A percentile compares a stretch with the other conserved stretches of the same genome.
Evolutionary conservation across 768 basidiomycete genomes (phyloP).

Genomic region (Lentinus brumalis): DNA sequence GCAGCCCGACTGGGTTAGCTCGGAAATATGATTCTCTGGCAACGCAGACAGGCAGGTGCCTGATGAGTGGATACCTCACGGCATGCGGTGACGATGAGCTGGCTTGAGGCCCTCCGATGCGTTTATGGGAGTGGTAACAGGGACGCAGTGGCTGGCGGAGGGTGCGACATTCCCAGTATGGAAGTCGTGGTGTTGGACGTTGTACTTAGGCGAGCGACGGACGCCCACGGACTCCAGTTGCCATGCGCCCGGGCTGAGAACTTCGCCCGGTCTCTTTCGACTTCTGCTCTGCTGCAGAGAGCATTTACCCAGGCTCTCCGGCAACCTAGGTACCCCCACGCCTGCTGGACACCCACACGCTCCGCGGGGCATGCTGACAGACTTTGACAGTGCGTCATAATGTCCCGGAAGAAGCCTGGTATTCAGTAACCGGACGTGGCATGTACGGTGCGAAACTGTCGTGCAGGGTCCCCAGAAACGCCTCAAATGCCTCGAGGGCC

Average conservation of each 20-base stretch:
- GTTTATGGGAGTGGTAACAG: background rate
- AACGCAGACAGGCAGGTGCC: slow-evolving; percentile 10
- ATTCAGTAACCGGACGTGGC: slow-evolving; percentile 13
- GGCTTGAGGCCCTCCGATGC: background rate
- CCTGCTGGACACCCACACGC: background rate
- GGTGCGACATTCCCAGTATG: slow-evolving; percentile 6
- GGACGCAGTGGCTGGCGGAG: background rate
- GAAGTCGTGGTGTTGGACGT: slow-evolving; percentile 12
- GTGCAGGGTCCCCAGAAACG: slow-evolving; percentile 6
- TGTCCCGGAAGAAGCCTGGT: slow-evolving; percentile 15
- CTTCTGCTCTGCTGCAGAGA: background rate
- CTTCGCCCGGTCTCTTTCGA: slow-evolving; percentile 11
- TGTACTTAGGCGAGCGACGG: background rate
- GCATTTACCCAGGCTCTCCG: slow-evolving; percentile 11
- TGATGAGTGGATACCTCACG: slow-evolving; percentile 10
- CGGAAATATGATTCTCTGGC: slow-evolving; percentile 17
- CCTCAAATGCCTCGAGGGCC: slow-evolving; percentile 16
- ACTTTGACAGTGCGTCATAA: slow-evolving; percentile 2
- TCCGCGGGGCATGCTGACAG: slow-evolving; percentile 3
- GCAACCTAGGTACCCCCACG: slow-evolving; percentile 17
- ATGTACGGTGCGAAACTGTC: background rate
- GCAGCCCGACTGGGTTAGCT: slow-evolving; percentile 10
- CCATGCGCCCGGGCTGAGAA: slow-evolving; percentile 9
- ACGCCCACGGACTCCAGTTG: slow-evolving; percentile 11
- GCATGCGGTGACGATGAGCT: background rate